A percentile compares a stretch with the other conserved stretches of the same genome.
Conservation (phyloP, 352 stramenopile genomes). For the Phytophthora idaei region DNA sequence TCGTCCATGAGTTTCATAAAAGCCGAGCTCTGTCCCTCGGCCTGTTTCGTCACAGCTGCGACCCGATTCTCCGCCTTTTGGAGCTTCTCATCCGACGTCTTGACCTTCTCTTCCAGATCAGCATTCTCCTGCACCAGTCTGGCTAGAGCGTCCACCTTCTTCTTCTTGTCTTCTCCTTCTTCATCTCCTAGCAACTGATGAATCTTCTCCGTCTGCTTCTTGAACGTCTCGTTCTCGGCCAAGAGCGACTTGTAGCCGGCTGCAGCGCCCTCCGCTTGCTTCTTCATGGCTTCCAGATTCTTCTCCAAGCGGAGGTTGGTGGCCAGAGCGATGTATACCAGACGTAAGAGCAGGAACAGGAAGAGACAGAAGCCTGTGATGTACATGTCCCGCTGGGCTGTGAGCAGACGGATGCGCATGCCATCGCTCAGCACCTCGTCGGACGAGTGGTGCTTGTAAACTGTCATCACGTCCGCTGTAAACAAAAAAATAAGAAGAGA, state of each 20-base stretch:
- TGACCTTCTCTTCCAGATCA: constrained; percentile 49
- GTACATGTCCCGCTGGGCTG: constrained; percentile 87
- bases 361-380: constrained; percentile 88
- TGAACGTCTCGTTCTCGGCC: constrained; percentile 71
- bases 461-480: constrained; percentile 72
- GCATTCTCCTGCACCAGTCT: constrained; percentile 74
- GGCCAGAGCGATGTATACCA: constrained; percentile 76
- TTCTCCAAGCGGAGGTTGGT: constrained; percentile 78
- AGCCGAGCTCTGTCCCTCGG: constrained; percentile 72
- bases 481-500: constrained; percentile 8
- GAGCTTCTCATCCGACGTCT: constrained; percentile 41
- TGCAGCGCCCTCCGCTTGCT: constrained; percentile 73
- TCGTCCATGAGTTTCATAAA: constrained; percentile 89
- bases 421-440: constrained; percentile 69
- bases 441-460: constrained; percentile 70
- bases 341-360: constrained; percentile 77
- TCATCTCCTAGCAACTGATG: constrained; percentile 49
- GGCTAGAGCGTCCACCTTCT: constrained; percentile 51
- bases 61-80: constrained; percentile 56
- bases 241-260: constrained; percentile 71
- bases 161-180: constrained; percentile 47
- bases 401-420: constrained; percentile 79
- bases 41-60: constrained; percentile 74
- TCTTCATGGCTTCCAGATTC: constrained; percentile 73
- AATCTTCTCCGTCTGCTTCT: constrained; percentile 74